Percentiles rank a stretch among this genome's conserved stretches.
phyloP scores from a whole-genome alignment of 257 asterid species.

The Apocynum venetum region DNA sequence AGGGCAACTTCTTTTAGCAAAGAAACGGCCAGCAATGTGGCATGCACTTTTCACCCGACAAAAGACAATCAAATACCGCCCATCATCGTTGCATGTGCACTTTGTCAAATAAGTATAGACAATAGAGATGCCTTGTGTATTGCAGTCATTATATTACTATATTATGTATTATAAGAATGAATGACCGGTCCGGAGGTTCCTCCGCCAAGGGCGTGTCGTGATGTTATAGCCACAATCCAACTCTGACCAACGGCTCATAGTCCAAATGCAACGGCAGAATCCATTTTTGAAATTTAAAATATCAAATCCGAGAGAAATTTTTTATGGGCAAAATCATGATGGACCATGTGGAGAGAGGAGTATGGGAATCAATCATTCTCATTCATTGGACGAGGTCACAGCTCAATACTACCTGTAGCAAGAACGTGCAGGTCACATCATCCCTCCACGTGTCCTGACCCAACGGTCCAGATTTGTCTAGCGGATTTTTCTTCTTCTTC shows the following conservation, averaged over 20 bases:
- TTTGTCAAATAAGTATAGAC: not conserved
- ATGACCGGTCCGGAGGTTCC: not conserved
- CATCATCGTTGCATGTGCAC: not conserved
- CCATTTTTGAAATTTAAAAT: slow-evolving; percentile 11
- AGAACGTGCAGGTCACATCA: slow-evolving; percentile 27
- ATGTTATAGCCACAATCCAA: not conserved
- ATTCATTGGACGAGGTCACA: slow-evolving; percentile 18
- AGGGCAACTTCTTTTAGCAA: not conserved
- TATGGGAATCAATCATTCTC: no score
- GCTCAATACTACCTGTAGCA: slow-evolving; percentile 41
- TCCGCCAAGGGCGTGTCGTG: not conserved
- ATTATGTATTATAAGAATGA: no score
- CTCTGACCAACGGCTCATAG: slow-evolving; percentile 11
- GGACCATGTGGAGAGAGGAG: not conserved
- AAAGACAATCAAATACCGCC: not conserved
- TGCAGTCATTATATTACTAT: no score
- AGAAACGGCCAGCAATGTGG: not conserved
- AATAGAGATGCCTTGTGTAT: not conserved
- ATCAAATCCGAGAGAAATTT: not conserved
- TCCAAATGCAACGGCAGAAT: slow-evolving; percentile 20
- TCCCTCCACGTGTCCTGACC: slow-evolving; percentile 40
- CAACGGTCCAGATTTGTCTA: slow-evolving; percentile 26
- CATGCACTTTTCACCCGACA: not conserved
- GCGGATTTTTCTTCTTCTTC: not conserved
- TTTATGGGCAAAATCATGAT: slow-evolving; percentile 1